Conservation (phyloP, 2,329 filamentous ascomycete species). For the Claviceps quebecensis region DNA sequence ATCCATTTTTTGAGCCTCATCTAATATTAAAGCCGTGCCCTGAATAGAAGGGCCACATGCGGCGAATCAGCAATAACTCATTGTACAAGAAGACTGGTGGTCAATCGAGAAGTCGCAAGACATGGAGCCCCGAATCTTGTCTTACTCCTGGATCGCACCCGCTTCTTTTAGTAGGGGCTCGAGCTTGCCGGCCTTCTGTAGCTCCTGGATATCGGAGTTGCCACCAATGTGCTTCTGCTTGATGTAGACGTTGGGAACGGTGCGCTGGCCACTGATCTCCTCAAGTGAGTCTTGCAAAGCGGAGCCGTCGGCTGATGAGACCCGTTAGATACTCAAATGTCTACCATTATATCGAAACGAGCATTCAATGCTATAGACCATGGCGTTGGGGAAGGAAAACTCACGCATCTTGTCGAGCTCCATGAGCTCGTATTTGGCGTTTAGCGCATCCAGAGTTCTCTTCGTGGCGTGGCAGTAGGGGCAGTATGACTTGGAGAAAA, state of each 20-base stretch:
- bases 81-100: not conserved
- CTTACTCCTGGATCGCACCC: conserved; percentile 29
- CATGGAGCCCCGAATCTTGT: not conserved
- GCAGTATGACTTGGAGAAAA: conserved; percentile 97
- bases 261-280: conserved; percentile 69
- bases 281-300: conserved; percentile 73
- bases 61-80: conserved; percentile 1
- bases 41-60: not conserved
- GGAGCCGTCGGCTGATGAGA: conserved; percentile 55
- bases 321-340: not conserved
- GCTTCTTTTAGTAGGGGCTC: conserved; percentile 27
- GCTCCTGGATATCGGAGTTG: conserved; percentile 66
- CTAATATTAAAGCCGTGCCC: conserved; percentile 3
- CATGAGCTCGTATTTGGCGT: conserved; percentile 58
- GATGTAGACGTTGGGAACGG: conserved; percentile 95
- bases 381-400: conserved; percentile 21
- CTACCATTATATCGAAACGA: too few relatives aligned
- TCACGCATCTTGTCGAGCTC: conserved; percentile 65
- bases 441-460: conserved; percentile 51
- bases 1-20: not conserved
- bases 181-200: conserved; percentile 35
- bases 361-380: too few relatives aligned
- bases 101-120: not conserved
- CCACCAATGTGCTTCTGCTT: conserved; percentile 82
- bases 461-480: conserved; percentile 81